phyloP scores from a whole-genome alignment of 352 stramenopile species.

The Plasmopara muralis region DNA sequence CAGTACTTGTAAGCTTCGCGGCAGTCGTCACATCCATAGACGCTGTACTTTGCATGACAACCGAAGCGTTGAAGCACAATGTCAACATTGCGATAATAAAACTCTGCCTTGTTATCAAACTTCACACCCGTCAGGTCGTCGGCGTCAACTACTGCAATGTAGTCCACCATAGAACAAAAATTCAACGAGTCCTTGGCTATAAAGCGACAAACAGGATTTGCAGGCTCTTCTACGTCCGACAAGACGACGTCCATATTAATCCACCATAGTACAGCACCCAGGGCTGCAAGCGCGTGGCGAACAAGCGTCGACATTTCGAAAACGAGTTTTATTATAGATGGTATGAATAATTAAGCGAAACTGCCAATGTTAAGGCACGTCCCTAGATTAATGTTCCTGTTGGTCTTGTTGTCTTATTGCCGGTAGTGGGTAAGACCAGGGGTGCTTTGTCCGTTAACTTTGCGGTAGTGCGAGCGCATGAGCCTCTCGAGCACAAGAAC shows the following conservation, averaged over 20 bases:
- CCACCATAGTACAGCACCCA: slow-evolving; percentile 4
- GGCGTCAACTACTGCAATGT: slow-evolving; percentile 59
- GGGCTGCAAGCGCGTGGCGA: slow-evolving; percentile 1
- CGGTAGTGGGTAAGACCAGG: slow-evolving; percentile 22
- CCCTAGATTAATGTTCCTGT: not conserved
- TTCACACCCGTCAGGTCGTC: slow-evolving; percentile 37
- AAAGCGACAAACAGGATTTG: slow-evolving; percentile 32
- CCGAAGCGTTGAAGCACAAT: slow-evolving; percentile 77
- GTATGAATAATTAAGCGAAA: not conserved
- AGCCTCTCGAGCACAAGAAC: slow-evolving; percentile 14
- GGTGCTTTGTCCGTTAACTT: slow-evolving; percentile 23
- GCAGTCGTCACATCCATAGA: slow-evolving; percentile 79
- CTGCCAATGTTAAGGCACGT: not conserved
- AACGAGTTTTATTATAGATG: slow-evolving; percentile 12
- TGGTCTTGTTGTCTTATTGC: slow-evolving; percentile 4
- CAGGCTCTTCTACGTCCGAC: slow-evolving; percentile 39
- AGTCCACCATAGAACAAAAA: slow-evolving; percentile 84
- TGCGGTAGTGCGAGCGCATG: slow-evolving; percentile 22
- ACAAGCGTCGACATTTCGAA: slow-evolving; percentile 2
- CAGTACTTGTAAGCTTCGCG: slow-evolving; percentile 87
- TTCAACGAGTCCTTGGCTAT: slow-evolving; percentile 59
- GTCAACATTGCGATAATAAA: slow-evolving; percentile 79
- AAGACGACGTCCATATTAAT: slow-evolving; percentile 1
- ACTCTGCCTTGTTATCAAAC: slow-evolving; percentile 56
- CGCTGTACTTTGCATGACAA: slow-evolving; percentile 69